Evolutionary conservation across 345 rosid genomes (phyloP), one percentile per base, ranked within the genome.

Genomic region (Brassica rapa): DNA sequence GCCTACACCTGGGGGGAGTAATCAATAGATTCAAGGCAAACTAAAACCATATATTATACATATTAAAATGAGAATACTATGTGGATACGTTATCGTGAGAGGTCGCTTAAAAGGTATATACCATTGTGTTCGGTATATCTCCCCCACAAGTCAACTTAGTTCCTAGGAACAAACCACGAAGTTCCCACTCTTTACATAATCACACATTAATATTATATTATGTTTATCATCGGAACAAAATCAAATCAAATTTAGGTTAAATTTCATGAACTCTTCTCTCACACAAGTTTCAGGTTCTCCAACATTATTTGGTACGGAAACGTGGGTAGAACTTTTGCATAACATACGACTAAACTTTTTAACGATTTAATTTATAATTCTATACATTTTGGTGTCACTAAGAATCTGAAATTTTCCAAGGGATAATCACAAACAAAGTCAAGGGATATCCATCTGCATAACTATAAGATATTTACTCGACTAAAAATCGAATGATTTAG

Each of bases 81-180:
- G 6, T 71, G 30, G 0, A 66, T 66, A 72, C 43, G 73, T 66
- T 66, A 78, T 60, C 37, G 41, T 27, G 23, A 53, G 19, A 78
- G 62, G 49, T 11, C 32, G 68, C 68, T 43, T 19, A 12, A 43
- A 43, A 43, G 53, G 59, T 53, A 80, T 80, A 74, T 53, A 53
- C 82, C 71, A 49, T 16, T 53, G 51, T 62, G 78, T 62, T 25
- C 4, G 74, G 78, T 68, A 79, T 79, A 79, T 73, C 24, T 12
- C 78, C 57, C 14, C 68, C 78, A 12, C 49, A 74, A 79, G 82
- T 79, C 82, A 79, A 79, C 82, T 49, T 67, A 67, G 65, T 68
- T 67, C 78, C 25, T 46, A 79, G 37, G 51, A 79, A 62, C 59
- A 15, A 53, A 53, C 4, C 59, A 53, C 59, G 59, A 53, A 53